phyloP scores from a whole-genome alignment of 2,329 filamentous ascomycete genomes.

The Fusarium sarcochroum region DNA sequence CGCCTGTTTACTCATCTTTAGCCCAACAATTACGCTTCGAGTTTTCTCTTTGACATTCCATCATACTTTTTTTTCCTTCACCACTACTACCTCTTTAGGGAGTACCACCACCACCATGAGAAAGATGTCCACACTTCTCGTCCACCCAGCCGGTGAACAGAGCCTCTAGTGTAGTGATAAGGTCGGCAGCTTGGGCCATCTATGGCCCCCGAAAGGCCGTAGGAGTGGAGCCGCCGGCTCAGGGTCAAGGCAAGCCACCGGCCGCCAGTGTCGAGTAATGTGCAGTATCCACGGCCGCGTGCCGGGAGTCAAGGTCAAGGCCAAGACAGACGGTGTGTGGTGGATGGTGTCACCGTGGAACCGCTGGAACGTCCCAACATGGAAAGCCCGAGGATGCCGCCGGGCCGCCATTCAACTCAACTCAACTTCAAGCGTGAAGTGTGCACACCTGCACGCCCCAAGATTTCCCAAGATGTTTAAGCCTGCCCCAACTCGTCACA shows the following conservation, averaged over 20 bases:
- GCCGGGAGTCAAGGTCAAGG: constrained; percentile 26
- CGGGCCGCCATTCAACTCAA: constrained; percentile 6
- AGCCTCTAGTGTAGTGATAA: constrained; percentile 17
- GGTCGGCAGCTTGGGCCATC: constrained; percentile 15
- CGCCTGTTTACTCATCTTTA: background rate
- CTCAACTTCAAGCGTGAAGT: too few relatives aligned
- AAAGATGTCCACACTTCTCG: constrained; percentile 16
- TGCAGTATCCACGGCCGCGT: constrained; percentile 32
- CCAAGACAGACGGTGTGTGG: constrained; percentile 24
- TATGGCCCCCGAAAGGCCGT: constrained; percentile 26
- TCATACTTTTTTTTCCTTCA: constrained; percentile 1
- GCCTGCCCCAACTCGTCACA: constrained; percentile 20
- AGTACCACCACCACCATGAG: constrained; percentile 1
- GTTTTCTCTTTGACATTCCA: constrained; percentile 1
- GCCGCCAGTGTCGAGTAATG: constrained; percentile 32
- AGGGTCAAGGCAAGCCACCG: constrained; percentile 44
- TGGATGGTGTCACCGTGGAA: constrained; percentile 40
- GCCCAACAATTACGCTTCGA: background rate
- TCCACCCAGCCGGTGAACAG: constrained; percentile 5
- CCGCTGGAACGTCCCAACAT: constrained; percentile 41
- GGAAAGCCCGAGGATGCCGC: constrained; percentile 46
- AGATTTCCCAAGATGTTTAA: constrained; percentile 11
- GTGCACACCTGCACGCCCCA: background rate
- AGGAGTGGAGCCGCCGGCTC: constrained; percentile 41
- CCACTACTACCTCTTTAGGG: background rate